phyloP scores from a whole-genome alignment of 306 rosid genomes.

The Betula pendula region DNA sequence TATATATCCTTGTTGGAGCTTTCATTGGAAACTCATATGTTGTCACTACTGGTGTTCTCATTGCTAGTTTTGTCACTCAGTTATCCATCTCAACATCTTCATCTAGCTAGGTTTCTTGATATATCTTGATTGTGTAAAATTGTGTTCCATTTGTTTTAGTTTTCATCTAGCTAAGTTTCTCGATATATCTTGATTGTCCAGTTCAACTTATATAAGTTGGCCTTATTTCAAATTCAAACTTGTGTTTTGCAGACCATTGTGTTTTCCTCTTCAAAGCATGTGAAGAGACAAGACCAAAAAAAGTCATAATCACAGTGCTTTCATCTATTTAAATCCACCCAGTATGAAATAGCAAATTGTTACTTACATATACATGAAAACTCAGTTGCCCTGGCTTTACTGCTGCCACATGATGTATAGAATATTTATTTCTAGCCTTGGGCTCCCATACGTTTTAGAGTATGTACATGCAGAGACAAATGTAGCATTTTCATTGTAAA shows the following conservation, averaged over 20 bases:
- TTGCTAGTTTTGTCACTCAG: neutral
- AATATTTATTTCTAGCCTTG: neutral
- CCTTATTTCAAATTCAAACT: neutral
- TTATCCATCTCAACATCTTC: neutral
- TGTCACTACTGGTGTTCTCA: neutral
- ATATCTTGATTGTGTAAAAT: neutral
- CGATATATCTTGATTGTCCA: neutral
- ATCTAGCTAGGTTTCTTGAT: neutral
- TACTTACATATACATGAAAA: neutral
- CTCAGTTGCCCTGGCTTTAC: neutral
- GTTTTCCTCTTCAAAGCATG: neutral
- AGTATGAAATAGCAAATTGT: neutral
- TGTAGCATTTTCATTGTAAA: neutral
- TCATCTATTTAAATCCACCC: neutral
- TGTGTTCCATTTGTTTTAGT: neutral
- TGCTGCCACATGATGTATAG: neutral
- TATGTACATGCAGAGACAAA: neutral
- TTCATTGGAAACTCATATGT: neutral
- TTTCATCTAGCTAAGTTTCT: neutral
- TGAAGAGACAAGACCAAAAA: neutral
- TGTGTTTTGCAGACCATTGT: neutral
- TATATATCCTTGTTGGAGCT: neutral
- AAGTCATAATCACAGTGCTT: neutral
- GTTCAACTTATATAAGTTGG: neutral
- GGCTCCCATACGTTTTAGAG: neutral